A percentile compares a stretch with the other conserved stretches of the same genome.
Evolutionary conservation across 1,284 basidiomycete species (phyloP).

Genomic region (Ceratobasidium sp.): DNA sequence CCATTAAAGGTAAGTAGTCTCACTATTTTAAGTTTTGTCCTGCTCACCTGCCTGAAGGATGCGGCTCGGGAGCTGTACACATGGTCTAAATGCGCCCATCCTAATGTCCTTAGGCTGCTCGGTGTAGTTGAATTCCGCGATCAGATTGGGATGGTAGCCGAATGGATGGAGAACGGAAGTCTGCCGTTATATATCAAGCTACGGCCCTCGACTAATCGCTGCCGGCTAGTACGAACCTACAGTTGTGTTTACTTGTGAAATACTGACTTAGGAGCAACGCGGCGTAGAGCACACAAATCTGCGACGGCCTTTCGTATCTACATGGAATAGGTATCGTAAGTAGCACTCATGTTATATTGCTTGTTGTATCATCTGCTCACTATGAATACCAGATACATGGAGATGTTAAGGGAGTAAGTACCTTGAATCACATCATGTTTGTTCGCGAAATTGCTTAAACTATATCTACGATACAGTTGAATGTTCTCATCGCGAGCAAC

Average conservation of each 20-base stretch:
- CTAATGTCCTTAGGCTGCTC: not conserved
- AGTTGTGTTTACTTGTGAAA: not conserved
- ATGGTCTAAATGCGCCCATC: constrained; percentile 23
- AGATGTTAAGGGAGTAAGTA: not conserved
- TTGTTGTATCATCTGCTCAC: not conserved
- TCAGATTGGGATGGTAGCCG: constrained; percentile 16
- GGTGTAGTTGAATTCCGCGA: constrained; percentile 5
- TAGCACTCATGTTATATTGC: not conserved
- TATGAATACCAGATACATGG: not conserved
- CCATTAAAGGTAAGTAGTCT: not conserved
- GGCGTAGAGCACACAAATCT: not conserved
- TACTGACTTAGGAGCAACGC: not conserved
- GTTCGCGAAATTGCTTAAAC: not conserved
- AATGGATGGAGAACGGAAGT: constrained; percentile 26
- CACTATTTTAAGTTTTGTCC: not conserved
- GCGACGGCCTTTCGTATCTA: too few relatives aligned
- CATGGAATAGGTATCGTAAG: constrained; percentile 6
- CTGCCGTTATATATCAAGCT: not conserved
- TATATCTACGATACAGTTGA: not conserved
- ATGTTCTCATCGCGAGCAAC: not conserved
- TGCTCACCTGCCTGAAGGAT: not conserved
- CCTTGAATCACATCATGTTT: not conserved
- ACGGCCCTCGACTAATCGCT: not conserved
- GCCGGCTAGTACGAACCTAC: not conserved
- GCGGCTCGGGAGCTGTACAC: constrained; percentile 6